A percentile compares a stretch with the other conserved stretches of the same genome.
Evolutionary conservation across 768 basidiomycete species (phyloP).

Genomic region (Inosperma sp.): DNA sequence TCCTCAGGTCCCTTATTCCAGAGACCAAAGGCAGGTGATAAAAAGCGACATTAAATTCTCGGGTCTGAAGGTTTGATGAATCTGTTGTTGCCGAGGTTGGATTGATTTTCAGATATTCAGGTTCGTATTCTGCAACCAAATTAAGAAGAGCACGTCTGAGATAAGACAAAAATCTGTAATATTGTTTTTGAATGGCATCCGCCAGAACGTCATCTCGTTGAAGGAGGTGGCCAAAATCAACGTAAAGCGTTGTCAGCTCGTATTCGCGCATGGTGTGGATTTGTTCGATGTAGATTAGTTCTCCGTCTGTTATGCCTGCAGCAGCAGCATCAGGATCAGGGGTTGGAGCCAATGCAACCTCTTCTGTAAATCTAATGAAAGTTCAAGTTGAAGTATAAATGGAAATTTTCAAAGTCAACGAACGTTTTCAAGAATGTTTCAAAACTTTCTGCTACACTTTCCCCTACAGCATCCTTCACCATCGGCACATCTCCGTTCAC

Average conservation of each 20-base stretch:
- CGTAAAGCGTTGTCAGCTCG: slow-evolving; percentile 91
- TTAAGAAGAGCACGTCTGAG: slow-evolving; percentile 87
- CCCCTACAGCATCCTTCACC: slow-evolving; percentile 92
- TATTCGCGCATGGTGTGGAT: slow-evolving; percentile 94
- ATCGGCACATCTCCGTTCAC: slow-evolving; percentile 69
- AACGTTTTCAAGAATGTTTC: slow-evolving; percentile 90
- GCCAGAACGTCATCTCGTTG: slow-evolving; percentile 91
- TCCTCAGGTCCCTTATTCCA: slow-evolving; percentile 89
- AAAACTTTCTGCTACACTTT: slow-evolving; percentile 90
- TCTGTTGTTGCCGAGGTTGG: slow-evolving; percentile 83
- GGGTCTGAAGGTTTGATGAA: slow-evolving; percentile 81
- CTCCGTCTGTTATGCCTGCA: slow-evolving; percentile 51
- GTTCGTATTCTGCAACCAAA: slow-evolving; percentile 84
- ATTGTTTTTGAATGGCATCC: slow-evolving; percentile 88
- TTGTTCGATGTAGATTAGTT: slow-evolving; percentile 85
- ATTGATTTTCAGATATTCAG: slow-evolving; percentile 93
- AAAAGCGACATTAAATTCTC: slow-evolving; percentile 94
- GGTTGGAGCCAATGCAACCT: slow-evolving; percentile 72
- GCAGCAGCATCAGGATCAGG: slow-evolving; percentile 70
- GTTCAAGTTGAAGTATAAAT: slow-evolving; percentile 10
- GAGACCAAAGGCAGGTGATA: slow-evolving; percentile 92
- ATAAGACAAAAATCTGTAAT: slow-evolving; percentile 96
- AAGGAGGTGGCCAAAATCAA: slow-evolving; percentile 90
- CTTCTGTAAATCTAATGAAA: slow-evolving; percentile 70
- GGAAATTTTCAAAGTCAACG: slow-evolving; percentile 25